Base-by-base conservation (phyloP, 257 asterid species). In the Anisodus acutangulus region DNA sequence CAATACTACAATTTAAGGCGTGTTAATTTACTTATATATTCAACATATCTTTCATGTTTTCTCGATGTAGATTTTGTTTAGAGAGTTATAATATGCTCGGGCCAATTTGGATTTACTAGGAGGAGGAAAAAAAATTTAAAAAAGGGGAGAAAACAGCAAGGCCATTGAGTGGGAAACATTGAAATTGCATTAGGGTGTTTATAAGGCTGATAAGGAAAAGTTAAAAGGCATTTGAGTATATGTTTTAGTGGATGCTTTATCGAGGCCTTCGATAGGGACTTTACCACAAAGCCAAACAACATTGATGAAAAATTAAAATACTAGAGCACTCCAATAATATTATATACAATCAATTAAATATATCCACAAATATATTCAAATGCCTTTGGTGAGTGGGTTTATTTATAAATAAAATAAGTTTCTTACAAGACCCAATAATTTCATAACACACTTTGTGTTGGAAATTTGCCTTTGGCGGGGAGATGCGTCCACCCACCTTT, bases 101-200 rank as follows among this genome's bases (percentile, higher is more conserved):
- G n/a, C n/a, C n/a, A n/a, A n/a, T n/a, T n/a, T n/a, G n/a, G n/a
- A n/a, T n/a, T n/a, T n/a, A n/a, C n/a, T n/a, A n/a, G n/a, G 16
- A 67, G 68, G 26, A 35, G 17, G 41, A 41, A 16, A 19, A 54
- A n/a, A n/a, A n/a, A n/a, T n/a, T n/a, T 8, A 51, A 39, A 53
- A 11, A 71, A n/a, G n/a, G 37, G 63, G 47, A n/a, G 43, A 53
- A 66, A 62, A 68, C n/a, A n/a, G n/a, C n/a, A n/a, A n/a, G 41
- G 16, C 4, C 35, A 76, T 67, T 80, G 35, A 88, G 91, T 88
- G 89, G 89, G 86, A 64, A 79, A 84, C 86, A 71, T 82, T 82
- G 88, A 79, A 82, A 70, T 60, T 81, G 78, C 70, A 85, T 80
- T 71, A 70, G 16, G 47, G 35, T 70, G 81, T 83, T 83, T 26